Percentiles rank a stretch among this genome's conserved stretches.
Evolutionary conservation across 192 early-diverging fungal genomes (phyloP).

Genomic region (Rhizophagus prolifer): DNA sequence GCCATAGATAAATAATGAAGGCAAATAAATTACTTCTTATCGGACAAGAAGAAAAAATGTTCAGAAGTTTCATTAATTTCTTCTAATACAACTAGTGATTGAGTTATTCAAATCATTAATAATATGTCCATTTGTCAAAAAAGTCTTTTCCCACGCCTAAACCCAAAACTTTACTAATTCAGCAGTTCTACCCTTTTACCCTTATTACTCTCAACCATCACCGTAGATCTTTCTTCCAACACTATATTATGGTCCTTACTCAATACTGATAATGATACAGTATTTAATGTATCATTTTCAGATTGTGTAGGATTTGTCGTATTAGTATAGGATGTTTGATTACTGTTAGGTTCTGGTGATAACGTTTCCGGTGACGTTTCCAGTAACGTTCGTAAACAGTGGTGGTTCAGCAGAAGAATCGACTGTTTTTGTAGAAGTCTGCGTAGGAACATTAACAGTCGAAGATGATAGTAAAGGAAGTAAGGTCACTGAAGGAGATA

Average conservation of each 20-base stretch:
- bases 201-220: background rate
- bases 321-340: background rate
- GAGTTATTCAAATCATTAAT: background rate
- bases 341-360: background rate
- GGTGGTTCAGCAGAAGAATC: background rate
- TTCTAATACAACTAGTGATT: background rate
- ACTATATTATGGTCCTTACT: background rate
- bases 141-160: background rate
- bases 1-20: background rate
- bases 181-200: background rate
- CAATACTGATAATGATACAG: too few relatives aligned
- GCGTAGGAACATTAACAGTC: background rate
- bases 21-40: background rate
- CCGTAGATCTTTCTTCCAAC: too few relatives aligned
- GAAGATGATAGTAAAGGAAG: slow-evolving; percentile 10
- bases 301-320: background rate
- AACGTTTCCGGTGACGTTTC: background rate
- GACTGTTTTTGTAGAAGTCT: background rate
- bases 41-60: background rate
- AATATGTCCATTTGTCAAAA: slow-evolving; percentile 24
- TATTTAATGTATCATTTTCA: background rate
- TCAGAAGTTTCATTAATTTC: background rate
- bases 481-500: background rate
- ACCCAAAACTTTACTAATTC: background rate
- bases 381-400: background rate